Base-by-base conservation (phyloP, 2,329 filamentous ascomycete species). In the Colletotrichum somersetense region DNA sequence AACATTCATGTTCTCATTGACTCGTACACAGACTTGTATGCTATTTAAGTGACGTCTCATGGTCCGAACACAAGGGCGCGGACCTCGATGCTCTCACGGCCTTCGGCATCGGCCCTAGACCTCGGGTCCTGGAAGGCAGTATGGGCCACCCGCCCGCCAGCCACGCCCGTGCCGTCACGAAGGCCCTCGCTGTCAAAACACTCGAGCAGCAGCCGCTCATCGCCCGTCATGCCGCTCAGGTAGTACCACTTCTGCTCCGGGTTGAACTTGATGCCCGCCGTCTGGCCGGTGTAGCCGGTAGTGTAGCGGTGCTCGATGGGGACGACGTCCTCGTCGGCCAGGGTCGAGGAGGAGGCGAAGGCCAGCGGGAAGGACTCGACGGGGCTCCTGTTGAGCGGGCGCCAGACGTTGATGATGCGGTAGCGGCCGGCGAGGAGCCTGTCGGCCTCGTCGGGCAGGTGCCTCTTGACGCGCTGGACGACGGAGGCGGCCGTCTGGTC, bases 361-460 rank as follows among this genome's bases (percentile, higher is more conserved):
- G 90, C 91, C 1, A 95, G 85, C 1, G 93, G 93, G 75, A 87
- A 89, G 56, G 92, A 87, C 69, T 90, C 89, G 8, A 93, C 87
- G 2, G 91, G 89, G 46, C 84, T 83, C 75, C 81, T 80, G 80
- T 87, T 89, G 11, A 89, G 82, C 20, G 91, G 91, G 0, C 93
- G 87, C 95, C 95, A 97, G 59, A 97, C 91, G 76, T 97, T 97
- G 80, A 97, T 89, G 77, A 97, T 93, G 72, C 94, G 89, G 81
- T 94, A 95, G 2, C 94, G 90, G 3, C 88, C 89, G 71, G 86
- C 79, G 1, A 96, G 87, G 0, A 96, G 84, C 67, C 81, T 78
- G 5, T 91, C 90, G 0, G 93, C 92, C 12, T 87, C 87, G 0
- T 80, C 82, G 1, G 88, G 82, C 66, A 94, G 85, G 80, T 95